These are phyloP conservation scores for Mucor irregularis DNA, from an alignment of 371 early-diverging fungal genomes.

Conservation along the genomic window DNA sequence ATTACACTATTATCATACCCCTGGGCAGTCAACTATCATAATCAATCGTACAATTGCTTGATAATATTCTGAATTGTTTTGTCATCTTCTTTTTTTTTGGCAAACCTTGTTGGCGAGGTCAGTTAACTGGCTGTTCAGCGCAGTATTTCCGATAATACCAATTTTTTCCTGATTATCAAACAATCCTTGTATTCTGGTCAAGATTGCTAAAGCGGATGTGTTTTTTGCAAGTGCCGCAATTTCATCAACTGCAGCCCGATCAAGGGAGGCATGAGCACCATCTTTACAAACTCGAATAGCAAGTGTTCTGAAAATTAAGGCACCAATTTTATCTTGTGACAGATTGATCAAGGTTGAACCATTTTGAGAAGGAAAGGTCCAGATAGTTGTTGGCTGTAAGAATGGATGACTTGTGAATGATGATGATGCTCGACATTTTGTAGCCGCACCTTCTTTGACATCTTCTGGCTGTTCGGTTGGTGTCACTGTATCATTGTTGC, in stretches of 20 bases:
- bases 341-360: constrained; percentile 1
- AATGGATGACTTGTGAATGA: neutral
- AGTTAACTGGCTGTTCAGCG: too few relatives aligned
- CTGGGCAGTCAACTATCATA: too few relatives aligned
- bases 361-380: constrained; percentile 1
- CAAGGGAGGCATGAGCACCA: constrained; percentile 5
- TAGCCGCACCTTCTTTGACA: too few relatives aligned
- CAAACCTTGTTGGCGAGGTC: too few relatives aligned
- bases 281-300: constrained; percentile 2
- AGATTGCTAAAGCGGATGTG: neutral
- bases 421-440: too few relatives aligned
- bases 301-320: constrained; percentile 4
- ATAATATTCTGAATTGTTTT: too few relatives aligned
- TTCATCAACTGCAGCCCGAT: constrained; percentile 3
- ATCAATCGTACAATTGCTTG: too few relatives aligned
- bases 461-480: too few relatives aligned
- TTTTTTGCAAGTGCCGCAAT: neutral
- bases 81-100: too few relatives aligned
- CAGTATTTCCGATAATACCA: constrained; percentile 1
- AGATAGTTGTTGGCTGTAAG: neutral
- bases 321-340: constrained; percentile 1
- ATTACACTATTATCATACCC: too few relatives aligned
- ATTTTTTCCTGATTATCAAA: constrained; percentile 1
- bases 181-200: neutral
- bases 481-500: too few relatives aligned